Percentiles rank a stretch among this genome's conserved stretches.
phyloP scores from a whole-genome alignment of 2,329 filamentous ascomycete genomes.

The Neurospora sp. region DNA sequence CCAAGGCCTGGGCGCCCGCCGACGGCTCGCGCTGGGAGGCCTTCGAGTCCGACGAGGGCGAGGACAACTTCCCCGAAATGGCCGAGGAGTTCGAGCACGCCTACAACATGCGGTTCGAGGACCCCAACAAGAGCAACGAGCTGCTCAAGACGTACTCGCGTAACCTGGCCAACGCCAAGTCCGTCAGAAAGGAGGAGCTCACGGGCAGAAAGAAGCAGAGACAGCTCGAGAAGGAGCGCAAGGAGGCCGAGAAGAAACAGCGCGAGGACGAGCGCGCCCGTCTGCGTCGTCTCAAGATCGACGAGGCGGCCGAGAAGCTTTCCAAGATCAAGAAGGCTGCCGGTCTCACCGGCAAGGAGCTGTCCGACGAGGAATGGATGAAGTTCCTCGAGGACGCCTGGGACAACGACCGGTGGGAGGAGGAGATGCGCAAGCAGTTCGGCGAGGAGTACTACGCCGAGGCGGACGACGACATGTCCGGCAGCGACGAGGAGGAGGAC shows the following conservation, averaged over 20 bases:
- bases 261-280: conserved; percentile 73
- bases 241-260: conserved; percentile 67
- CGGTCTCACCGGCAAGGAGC: conserved; percentile 57
- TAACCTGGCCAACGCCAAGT: conserved; percentile 71
- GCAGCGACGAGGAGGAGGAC: conserved; percentile 49
- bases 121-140: conserved; percentile 80
- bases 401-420: conserved; percentile 83
- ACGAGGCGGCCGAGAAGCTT: conserved; percentile 81
- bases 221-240: conserved; percentile 66
- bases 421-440: conserved; percentile 80
- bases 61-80: conserved; percentile 53
- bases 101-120: conserved; percentile 94
- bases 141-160: conserved; percentile 80
- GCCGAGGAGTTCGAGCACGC: conserved; percentile 86
- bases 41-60: conserved; percentile 88
- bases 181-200: conserved; percentile 75
- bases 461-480: conserved; percentile 51
- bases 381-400: conserved; percentile 78
- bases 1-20: conserved; percentile 76
- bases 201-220: conserved; percentile 67
- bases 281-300: conserved; percentile 77
- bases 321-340: conserved; percentile 82
- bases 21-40: conserved; percentile 61
- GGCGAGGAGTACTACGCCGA: conserved; percentile 84
- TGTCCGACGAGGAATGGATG: conserved; percentile 71